These are phyloP conservation scores for Tolypocladium amazonense DNA, from an alignment of 2,329 filamentous ascomycete species.

Conservation along the genomic window DNA sequence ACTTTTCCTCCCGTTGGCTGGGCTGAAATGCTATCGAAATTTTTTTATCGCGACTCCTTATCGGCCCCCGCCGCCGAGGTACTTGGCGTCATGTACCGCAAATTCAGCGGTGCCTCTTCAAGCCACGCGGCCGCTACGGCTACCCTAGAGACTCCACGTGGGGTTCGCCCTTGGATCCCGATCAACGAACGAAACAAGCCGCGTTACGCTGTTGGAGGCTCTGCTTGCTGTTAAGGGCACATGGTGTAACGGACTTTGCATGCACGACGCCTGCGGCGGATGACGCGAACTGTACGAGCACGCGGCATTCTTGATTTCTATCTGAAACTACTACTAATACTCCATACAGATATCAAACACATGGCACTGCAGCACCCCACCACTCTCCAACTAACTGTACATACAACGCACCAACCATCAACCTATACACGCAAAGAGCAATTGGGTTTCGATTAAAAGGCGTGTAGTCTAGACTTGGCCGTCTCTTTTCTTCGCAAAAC, in stretches of 20 bases:
- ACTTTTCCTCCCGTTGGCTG: neutral
- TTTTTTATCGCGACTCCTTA: conserved; percentile 1
- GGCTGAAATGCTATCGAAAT: neutral
- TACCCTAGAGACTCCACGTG: neutral
- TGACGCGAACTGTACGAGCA: neutral
- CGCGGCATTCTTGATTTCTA: neutral
- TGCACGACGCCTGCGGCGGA: neutral
- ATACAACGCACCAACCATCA: too few species aligned
- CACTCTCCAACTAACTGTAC: too few species aligned
- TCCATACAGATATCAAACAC: too few species aligned
- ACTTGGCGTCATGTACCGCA: neutral
- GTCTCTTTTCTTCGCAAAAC: neutral
- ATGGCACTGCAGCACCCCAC: too few species aligned
- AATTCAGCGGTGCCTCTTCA: neutral
- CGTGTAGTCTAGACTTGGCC: neutral
- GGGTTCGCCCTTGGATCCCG: conserved; percentile 1
- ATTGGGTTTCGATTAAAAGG: too few species aligned
- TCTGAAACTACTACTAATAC: neutral
- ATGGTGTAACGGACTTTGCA: neutral
- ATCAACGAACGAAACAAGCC: neutral
- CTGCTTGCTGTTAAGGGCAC: too few species aligned
- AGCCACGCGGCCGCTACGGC: neutral
- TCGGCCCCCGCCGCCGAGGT: neutral
- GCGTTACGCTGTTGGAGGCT: neutral
- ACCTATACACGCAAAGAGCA: neutral